phyloP scores from a whole-genome alignment of 805 yeast genomes.

The Kuraishia capsulata region DNA sequence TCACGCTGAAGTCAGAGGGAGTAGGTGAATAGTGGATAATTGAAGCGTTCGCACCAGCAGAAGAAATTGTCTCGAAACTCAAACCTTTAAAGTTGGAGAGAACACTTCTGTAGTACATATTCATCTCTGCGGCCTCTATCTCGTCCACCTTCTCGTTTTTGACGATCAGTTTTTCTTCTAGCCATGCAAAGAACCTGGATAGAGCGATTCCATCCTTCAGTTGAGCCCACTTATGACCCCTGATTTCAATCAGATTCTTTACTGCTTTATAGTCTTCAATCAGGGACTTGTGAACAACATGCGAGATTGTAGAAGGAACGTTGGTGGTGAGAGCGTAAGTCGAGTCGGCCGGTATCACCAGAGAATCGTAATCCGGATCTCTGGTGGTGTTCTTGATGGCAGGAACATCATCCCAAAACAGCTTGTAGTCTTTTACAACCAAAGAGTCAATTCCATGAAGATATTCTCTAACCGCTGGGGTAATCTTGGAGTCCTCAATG shows the following conservation, averaged over 20 bases:
- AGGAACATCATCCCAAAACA: slow-evolving; percentile 43
- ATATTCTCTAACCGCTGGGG: slow-evolving; percentile 10
- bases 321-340: slow-evolving; percentile 3
- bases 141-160: slow-evolving; percentile 46
- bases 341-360: slow-evolving; percentile 5
- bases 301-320: slow-evolving; percentile 2
- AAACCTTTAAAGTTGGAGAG: slow-evolving; percentile 50
- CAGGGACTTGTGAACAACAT: slow-evolving; percentile 35
- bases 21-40: slow-evolving; percentile 66
- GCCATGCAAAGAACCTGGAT: slow-evolving; percentile 46
- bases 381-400: slow-evolving; percentile 10
- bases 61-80: slow-evolving; percentile 66
- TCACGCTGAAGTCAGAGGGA: slow-evolving; percentile 29
- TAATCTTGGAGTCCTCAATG: slow-evolving; percentile 38
- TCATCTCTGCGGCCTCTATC: slow-evolving; percentile 54
- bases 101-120: slow-evolving; percentile 42
- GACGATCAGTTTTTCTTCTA: slow-evolving; percentile 36
- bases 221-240: slow-evolving; percentile 44
- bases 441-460: slow-evolving; percentile 19
- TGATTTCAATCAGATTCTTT: slow-evolving; percentile 38
- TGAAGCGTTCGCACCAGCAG: slow-evolving; percentile 72
- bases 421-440: slow-evolving; percentile 38
- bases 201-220: slow-evolving; percentile 52
- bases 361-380: not conserved
- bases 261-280: slow-evolving; percentile 42